These are phyloP conservation scores for Pelargonium citronellum DNA, from an alignment of 441 rosid species.

Conservation along the genomic window DNA sequence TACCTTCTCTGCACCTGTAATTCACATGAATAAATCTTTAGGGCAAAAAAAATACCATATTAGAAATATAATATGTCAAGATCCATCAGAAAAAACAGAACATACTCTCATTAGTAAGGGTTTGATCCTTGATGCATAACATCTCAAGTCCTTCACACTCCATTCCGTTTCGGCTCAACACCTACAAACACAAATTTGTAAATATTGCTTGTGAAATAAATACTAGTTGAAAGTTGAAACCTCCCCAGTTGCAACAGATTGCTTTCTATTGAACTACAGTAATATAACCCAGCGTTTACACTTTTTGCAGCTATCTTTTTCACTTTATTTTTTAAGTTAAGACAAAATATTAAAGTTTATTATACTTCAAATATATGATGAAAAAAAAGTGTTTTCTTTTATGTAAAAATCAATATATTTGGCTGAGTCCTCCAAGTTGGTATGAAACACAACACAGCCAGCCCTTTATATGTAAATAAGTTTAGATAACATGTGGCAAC, in stretches of 20 bases:
- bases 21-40: not conserved
- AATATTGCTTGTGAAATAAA: not conserved
- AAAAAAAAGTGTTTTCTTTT: not conserved
- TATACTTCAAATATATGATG: no score
- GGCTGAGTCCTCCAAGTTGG: not conserved
- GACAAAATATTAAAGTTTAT: no score
- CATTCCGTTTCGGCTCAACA: constrained; percentile 58
- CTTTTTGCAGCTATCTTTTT: not conserved
- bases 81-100: constrained; percentile 19
- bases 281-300: not conserved
- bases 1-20: constrained; percentile 79
- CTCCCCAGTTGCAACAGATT: not conserved
- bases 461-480: not conserved
- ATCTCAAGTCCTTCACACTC: constrained; percentile 77
- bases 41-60: not conserved
- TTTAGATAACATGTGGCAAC: not conserved
- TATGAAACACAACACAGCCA: not conserved
- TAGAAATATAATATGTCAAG: constrained; percentile 4
- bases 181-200: constrained; percentile 24
- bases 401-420: not conserved
- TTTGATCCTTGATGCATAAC: constrained; percentile 67
- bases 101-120: constrained; percentile 71
- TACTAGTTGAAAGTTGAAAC: not conserved
- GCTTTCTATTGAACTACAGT: not conserved
- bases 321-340: not conserved